Base-by-base conservation (phyloP, 2,329 filamentous ascomycete genomes). In the Fusarium tuaranense region DNA sequence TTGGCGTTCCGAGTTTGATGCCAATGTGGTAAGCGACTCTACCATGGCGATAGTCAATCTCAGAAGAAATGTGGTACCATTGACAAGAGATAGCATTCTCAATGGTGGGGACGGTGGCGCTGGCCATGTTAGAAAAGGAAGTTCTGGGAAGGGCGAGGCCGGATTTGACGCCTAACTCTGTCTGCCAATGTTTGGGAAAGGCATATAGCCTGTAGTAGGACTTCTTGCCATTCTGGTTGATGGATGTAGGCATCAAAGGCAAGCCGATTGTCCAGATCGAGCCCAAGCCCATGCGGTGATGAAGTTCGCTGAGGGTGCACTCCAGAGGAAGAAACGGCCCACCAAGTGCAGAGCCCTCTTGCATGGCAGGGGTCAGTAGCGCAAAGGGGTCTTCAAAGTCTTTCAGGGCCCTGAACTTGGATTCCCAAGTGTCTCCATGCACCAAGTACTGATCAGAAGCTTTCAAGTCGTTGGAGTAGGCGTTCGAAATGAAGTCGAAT, bases 281-380 rank as follows among this genome's bases (percentile, higher is more conserved):
- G 1, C 53, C 53, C 20, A 25, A 7, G 5, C 53, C 53, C 53
- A 58, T 58, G 8, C 18, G n/a, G 32, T 58, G 53, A n/a, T 34
- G n/a, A 8, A 58, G 20, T 18, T 34, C 20, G 3, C 27, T 22
- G 18, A 58, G 30, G 8, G 27, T 18, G n/a, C 18, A 34, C 32
- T 34, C 13, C 13, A 25, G 14, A 18, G 64, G 20, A 16, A 67
- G 30, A 18, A 67, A 59, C 5, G 61, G 39, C 7, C 66, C 66
- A 5, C 48, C 61, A 2, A 59, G 51, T 9, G 66, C 39, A 0
- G 62, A 65, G 1, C 51, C 66, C n/a, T 65, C 62, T 9, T 68
- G 62, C 66, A 65, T 68, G 7, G 39, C 39, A 20, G 66, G 66
- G 2, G 46, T 65, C 8, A 65, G 27, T 2, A 68, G 6, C 5